Conservation (phyloP, 208 protist species). For the Trypanosoma platydactyli region DNA sequence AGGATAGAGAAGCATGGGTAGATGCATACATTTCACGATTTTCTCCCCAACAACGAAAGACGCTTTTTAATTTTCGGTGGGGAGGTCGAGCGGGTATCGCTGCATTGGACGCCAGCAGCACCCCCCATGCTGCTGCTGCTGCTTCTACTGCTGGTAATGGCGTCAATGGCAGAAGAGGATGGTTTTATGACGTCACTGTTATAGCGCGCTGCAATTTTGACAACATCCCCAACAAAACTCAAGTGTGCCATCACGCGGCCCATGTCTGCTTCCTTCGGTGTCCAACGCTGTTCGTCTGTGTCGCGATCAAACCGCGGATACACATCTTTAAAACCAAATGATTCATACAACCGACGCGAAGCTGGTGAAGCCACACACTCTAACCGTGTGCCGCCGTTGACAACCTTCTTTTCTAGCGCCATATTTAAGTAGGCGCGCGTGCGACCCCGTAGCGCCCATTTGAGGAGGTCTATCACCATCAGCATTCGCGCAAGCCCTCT, state of each 20-base stretch:
- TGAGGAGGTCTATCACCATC: conserved; percentile 71
- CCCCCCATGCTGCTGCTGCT: not conserved
- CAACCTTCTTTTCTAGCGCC: conserved; percentile 81
- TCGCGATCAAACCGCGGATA: conserved; percentile 72
- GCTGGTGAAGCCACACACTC: conserved; percentile 61
- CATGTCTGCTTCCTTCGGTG: conserved; percentile 76
- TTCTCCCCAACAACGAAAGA: conserved; percentile 20
- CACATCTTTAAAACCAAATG: conserved; percentile 74
- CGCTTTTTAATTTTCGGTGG: conserved; percentile 6
- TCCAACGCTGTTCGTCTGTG: conserved; percentile 69
- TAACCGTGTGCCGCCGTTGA: conserved; percentile 55
- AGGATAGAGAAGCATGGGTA: not conserved
- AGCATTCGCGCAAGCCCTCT: conserved; percentile 62
- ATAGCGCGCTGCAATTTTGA: conserved; percentile 25
- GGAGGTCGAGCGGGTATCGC: not conserved
- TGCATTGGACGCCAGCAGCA: not conserved
- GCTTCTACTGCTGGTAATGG: not conserved
- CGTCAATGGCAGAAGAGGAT: not conserved
- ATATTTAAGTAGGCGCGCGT: conserved; percentile 78
- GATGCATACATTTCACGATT: not conserved
- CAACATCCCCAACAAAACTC: conserved; percentile 47
- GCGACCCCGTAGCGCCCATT: conserved; percentile 79
- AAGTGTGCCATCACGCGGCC: conserved; percentile 82
- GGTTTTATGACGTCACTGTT: conserved; percentile 2
- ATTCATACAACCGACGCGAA: conserved; percentile 65